Percentiles rank a stretch among this genome's conserved stretches.
Evolutionary conservation across 169 alveolate species (phyloP).

Genomic region (Plasmodium vivax): DNA sequence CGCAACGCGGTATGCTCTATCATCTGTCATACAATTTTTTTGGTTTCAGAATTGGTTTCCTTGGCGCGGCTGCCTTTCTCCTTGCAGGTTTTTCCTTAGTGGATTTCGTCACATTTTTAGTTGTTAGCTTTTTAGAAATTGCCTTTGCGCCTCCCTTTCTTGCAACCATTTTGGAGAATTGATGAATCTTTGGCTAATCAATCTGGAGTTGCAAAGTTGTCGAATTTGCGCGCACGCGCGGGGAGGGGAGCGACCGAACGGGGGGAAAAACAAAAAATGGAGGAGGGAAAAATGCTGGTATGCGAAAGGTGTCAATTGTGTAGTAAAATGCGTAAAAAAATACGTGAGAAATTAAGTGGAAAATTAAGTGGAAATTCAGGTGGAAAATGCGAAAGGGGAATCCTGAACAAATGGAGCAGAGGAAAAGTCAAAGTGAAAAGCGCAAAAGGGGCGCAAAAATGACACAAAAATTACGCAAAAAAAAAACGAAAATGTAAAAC

Average conservation of each 20-base stretch:
- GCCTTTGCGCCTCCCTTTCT: conserved; percentile 17
- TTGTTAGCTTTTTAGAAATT: conserved; percentile 5
- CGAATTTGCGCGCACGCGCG: not conserved
- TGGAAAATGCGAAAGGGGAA: not conserved
- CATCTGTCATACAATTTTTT: conserved; percentile 27
- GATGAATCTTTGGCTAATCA: conserved; percentile 10
- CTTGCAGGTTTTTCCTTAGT: conserved; percentile 1
- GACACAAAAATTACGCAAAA: not conserved
- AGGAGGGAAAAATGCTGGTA: not conserved
- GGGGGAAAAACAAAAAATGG: not conserved
- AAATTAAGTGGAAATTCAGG: too few relatives aligned
- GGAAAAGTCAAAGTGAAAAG: not conserved
- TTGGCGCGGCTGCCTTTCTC: conserved; percentile 2
- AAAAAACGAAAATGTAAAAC: too few relatives aligned
- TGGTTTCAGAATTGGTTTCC: conserved; percentile 6
- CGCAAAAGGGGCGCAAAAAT: not conserved
- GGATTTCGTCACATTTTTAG: conserved; percentile 25
- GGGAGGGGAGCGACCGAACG: not conserved
- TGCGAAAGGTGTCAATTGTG: too few relatives aligned
- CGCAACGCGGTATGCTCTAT: not conserved
- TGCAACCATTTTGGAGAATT: conserved; percentile 53
- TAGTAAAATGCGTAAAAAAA: too few relatives aligned
- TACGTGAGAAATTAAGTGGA: not conserved
- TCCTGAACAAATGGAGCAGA: not conserved
- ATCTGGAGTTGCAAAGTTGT: not conserved